phyloP scores from a whole-genome alignment of 2,329 filamentous ascomycete species.

The Pseudogymnoascus pannorum region DNA sequence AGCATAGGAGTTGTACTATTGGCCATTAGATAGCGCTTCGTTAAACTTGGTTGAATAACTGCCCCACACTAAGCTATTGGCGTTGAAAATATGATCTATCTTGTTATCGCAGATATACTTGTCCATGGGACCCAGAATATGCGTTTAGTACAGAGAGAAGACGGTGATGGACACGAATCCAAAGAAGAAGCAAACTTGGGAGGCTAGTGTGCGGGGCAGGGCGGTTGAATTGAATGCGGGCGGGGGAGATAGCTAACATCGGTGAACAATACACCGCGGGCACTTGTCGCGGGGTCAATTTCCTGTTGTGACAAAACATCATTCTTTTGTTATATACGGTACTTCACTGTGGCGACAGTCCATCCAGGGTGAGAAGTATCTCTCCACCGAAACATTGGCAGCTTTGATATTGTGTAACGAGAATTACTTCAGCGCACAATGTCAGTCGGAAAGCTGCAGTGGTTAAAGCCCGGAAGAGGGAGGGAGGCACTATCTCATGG shows the following conservation, averaged over 20 bases:
- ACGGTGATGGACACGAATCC: not conserved
- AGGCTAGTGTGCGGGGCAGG: not conserved
- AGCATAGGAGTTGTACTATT: not conserved
- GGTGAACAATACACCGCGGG: not conserved
- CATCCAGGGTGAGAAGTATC: not conserved
- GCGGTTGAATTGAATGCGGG: no score
- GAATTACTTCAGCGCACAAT: not conserved
- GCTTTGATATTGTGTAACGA: not conserved
- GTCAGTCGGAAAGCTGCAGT: not conserved
- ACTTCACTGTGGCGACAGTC: not conserved
- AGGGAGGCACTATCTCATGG: slow-evolving; percentile 15
- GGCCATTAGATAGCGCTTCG: not conserved
- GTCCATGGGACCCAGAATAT: not conserved
- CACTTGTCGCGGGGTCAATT: not conserved
- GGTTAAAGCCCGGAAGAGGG: not conserved
- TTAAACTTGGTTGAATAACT: not conserved
- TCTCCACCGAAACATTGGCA: not conserved
- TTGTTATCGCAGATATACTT: not conserved
- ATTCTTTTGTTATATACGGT: not conserved
- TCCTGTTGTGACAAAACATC: no score
- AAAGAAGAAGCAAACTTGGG: not conserved
- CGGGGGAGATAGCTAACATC: not conserved
- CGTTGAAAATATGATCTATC: not conserved
- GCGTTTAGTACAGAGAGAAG: not conserved
- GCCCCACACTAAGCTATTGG: not conserved